Evolutionary conservation across 2,329 filamentous ascomycete genomes (phyloP), one percentile per base, ranked within the genome.

Genomic region (Alternaria gansuensis): DNA sequence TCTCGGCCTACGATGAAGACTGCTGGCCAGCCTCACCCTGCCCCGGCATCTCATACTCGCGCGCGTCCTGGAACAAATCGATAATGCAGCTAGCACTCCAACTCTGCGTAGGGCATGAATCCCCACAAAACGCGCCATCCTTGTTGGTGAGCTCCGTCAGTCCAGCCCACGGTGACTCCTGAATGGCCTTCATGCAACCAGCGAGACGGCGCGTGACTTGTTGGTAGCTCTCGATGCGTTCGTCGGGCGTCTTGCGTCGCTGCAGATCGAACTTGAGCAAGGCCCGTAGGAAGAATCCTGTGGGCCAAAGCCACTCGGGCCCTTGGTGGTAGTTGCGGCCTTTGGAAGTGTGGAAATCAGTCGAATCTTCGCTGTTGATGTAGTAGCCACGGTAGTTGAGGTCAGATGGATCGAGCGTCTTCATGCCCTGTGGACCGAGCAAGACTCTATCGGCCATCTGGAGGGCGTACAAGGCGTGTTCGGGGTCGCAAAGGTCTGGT

Each of bases 291-390:
- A 97, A 99, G 82, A 93, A 99, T 4, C 95, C 95, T 1, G 92
- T 94, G 0, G 94, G 96, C 95, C 95, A 99, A 24, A 97, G 81
- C 95, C 95, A 99, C 77, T 99, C 95, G 0, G 95, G 96, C 4
- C 95, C 95, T 77, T 98, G 94, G 78, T 99, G 95, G 80, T 99
- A 99, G 79, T 98, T 99, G 56, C 95, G 86, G 49, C 95, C 95
- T 79, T 98, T 98, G 68, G 90, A 88, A 0, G 94, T 98, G 10
- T 91, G 87, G 73, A 97, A 98, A 77, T 98, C 91, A 11, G 87
- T 87, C 59, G 90, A 94, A 78, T 99, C 95, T 72, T 98, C 94
- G 67, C 90, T 91, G 81, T 99, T 99, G 82, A 90, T 88, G 81
- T 99, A 99, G 81, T 95, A 92, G 0, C 93, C 93, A 3, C 91